Evolutionary conservation across 2,329 filamentous ascomycete genomes (phyloP).

Genomic region (Coniochaeta sp.): DNA sequence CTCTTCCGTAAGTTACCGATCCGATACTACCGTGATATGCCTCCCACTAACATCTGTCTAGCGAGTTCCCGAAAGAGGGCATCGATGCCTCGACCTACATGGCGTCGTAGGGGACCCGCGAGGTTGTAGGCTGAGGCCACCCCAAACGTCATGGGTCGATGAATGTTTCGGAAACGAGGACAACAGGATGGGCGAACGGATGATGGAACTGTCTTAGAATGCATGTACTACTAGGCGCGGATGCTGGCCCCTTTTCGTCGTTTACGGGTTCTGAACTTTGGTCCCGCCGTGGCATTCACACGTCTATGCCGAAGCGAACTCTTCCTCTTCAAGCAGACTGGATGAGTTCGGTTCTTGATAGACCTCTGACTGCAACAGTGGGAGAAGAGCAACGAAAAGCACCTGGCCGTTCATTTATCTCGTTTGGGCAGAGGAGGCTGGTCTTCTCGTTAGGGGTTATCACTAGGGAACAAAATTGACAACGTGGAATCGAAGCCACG

Average conservation of each 20-base stretch:
- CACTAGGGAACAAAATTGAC: not conserved
- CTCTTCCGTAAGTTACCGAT: slow-evolving; percentile 65
- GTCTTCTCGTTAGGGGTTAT: not conserved
- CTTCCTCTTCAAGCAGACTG: no score
- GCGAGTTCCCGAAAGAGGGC: slow-evolving; percentile 88
- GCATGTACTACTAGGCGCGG: no score
- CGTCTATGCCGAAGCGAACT: no score
- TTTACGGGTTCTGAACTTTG: no score
- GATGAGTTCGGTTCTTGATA: no score
- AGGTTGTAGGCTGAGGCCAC: not conserved
- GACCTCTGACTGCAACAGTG: not conserved
- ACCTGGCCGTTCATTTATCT: not conserved
- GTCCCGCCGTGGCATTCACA: no score
- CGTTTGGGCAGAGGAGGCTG: not conserved
- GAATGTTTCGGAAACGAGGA: not conserved
- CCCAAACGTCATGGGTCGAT: not conserved
- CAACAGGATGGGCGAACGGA: not conserved
- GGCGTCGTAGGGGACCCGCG: slow-evolving; percentile 48
- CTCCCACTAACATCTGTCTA: slow-evolving; percentile 26
- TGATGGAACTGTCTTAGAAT: not conserved
- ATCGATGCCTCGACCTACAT: slow-evolving; percentile 92
- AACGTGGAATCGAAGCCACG: no score
- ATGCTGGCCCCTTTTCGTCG: no score
- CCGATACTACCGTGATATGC: not conserved
- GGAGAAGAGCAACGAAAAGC: not conserved